These are phyloP conservation scores for Phytomonas serpens DNA, from an alignment of 208 protist genomes.

Conservation along the genomic window DNA sequence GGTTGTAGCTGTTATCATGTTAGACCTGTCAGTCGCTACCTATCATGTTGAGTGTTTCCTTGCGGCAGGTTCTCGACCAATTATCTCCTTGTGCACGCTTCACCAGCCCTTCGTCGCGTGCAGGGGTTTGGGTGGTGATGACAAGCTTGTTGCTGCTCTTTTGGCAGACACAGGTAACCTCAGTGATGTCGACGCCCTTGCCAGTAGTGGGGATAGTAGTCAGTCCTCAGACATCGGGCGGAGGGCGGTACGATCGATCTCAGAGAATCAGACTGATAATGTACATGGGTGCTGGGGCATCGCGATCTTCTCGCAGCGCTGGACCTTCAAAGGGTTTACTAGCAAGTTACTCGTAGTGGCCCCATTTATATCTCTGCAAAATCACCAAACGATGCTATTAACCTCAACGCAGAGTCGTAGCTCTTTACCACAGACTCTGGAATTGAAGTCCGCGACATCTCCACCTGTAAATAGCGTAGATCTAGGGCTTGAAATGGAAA, in stretches of 20 bases:
- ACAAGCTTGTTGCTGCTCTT: background rate
- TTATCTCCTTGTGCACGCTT: slow-evolving; percentile 33
- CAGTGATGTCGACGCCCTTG: background rate
- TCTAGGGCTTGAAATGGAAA: background rate
- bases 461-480: background rate
- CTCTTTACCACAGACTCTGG: background rate
- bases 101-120: slow-evolving; percentile 2
- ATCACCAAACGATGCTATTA: background rate
- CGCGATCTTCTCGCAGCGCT: background rate
- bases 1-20: slow-evolving; percentile 57
- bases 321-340: background rate
- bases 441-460: background rate
- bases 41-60: slow-evolving; percentile 64
- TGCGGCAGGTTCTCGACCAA: slow-evolving; percentile 33
- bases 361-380: background rate
- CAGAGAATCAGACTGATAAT: background rate
- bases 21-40: slow-evolving; percentile 35
- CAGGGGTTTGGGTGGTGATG: background rate
- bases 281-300: background rate
- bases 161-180: background rate
- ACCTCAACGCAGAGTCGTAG: background rate
- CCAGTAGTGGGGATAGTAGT: background rate
- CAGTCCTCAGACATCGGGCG: background rate
- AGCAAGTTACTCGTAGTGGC: background rate
- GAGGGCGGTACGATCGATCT: background rate